Evolutionary conservation across 192 early-diverging fungal genomes (phyloP).

Genomic region (Mycoemilia scoparia): DNA sequence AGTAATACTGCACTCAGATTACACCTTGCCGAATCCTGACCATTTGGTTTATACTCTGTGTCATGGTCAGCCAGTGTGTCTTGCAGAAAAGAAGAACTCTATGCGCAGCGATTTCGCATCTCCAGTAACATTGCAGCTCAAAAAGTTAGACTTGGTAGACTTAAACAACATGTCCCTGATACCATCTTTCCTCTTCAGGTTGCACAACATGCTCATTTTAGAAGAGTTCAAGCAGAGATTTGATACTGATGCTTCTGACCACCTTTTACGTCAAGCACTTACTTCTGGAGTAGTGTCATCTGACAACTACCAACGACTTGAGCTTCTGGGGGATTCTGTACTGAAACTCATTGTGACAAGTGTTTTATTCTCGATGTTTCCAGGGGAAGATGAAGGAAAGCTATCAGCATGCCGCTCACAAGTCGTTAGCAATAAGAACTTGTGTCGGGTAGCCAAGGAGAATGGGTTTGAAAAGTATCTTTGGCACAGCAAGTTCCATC

Average conservation of each 20-base stretch:
- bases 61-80: too few species aligned
- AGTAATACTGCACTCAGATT: too few species aligned
- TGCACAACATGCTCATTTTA: slow-evolving; percentile 38
- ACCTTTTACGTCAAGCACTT: slow-evolving; percentile 43
- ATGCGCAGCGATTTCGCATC: too few species aligned
- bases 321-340: slow-evolving; percentile 78
- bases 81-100: too few species aligned
- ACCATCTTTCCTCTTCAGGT: slow-evolving; percentile 38
- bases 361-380: slow-evolving; percentile 57
- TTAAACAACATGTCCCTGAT: slow-evolving; percentile 27
- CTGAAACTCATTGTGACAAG: slow-evolving; percentile 59
- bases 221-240: slow-evolving; percentile 22
- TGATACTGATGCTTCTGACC: slow-evolving; percentile 18
- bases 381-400: slow-evolving; percentile 58
- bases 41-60: too few species aligned
- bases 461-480: slow-evolving; percentile 40
- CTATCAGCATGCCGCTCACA: slow-evolving; percentile 48
- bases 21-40: too few species aligned
- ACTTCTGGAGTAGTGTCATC: slow-evolving; percentile 49
- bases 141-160: slow-evolving; percentile 7
- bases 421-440: slow-evolving; percentile 56
- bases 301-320: slow-evolving; percentile 71
- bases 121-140: too few species aligned
- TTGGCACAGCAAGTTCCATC: slow-evolving; percentile 39
- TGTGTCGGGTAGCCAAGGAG: slow-evolving; percentile 36